Percentiles rank a stretch among this genome's conserved stretches.
These are phyloP conservation scores for Pyricularia sp. DNA, from an alignment of 2,329 filamentous ascomycete species.

Conservation along the genomic window DNA sequence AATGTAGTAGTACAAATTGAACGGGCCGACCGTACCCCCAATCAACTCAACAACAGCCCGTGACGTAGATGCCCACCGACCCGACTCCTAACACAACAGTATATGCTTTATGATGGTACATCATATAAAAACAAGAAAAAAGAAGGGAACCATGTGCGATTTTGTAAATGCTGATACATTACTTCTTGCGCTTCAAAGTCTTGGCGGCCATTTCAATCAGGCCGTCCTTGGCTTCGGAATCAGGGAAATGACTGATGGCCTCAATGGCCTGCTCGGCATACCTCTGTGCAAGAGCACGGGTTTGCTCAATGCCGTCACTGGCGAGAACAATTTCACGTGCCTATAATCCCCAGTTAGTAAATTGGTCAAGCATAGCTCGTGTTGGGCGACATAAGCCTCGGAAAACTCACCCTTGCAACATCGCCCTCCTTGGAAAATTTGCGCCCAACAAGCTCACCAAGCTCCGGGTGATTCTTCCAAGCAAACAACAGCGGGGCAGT, in stretches of 20 bases:
- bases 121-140: neutral
- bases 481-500: constrained; percentile 93
- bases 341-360: constrained; percentile 32
- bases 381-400: neutral
- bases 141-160: neutral
- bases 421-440: constrained; percentile 83
- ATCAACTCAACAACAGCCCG: neutral
- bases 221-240: constrained; percentile 90
- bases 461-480: constrained; percentile 79
- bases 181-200: constrained; percentile 83
- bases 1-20: neutral
- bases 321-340: constrained; percentile 75
- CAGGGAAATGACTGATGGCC: constrained; percentile 76
- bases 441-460: constrained; percentile 82
- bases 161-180: constrained; percentile 13
- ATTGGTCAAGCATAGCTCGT: constrained; percentile 1
- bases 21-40: neutral
- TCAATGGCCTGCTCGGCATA: constrained; percentile 82
- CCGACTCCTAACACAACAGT: neutral
- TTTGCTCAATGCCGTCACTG: constrained; percentile 87
- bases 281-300: constrained; percentile 78
- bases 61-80: neutral
- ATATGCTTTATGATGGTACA: neutral
- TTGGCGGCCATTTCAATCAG: constrained; percentile 91
- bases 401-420: constrained; percentile 61